A percentile compares a stretch with the other conserved stretches of the same genome.
phyloP scores from a whole-genome alignment of 306 rosid genomes.

The Acacia crassicarpa region DNA sequence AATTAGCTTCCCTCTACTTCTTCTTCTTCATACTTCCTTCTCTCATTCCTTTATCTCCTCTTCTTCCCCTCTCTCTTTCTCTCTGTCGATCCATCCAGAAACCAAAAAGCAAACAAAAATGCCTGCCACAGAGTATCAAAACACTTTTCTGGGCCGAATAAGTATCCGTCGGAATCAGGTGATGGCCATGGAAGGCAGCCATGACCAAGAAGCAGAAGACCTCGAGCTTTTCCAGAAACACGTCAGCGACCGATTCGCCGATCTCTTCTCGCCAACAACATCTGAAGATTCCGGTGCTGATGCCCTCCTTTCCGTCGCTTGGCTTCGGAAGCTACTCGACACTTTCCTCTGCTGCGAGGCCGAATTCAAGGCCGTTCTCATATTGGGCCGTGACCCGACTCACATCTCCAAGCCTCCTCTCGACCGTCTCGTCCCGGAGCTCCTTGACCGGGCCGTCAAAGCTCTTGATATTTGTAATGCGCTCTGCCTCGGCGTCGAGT shows the following conservation, averaged over 20 bases:
- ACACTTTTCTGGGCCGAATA: conserved; percentile 85
- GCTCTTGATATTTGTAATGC: conserved; percentile 88
- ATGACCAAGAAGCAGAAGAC: conserved; percentile 82
- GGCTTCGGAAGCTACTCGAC: conserved; percentile 80
- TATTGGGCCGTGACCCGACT: conserved; percentile 72
- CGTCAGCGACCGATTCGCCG: conserved; percentile 64
- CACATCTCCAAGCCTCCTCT: conserved; percentile 77
- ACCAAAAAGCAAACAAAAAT: conserved; percentile 23
- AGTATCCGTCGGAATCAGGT: conserved; percentile 92
- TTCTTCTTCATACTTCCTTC: neutral
- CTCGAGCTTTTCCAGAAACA: conserved; percentile 82
- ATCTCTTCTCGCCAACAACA: conserved; percentile 45
- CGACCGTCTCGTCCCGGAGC: conserved; percentile 72
- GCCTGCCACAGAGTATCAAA: conserved; percentile 80
- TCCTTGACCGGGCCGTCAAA: conserved; percentile 75
- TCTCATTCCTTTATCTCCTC: neutral
- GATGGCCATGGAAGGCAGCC: conserved; percentile 75
- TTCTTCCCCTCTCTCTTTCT: neutral
- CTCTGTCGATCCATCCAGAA: neutral
- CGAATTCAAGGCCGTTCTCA: conserved; percentile 78
- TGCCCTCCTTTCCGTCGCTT: conserved; percentile 58
- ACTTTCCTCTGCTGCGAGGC: conserved; percentile 88
- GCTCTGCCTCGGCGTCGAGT: conserved; percentile 68
- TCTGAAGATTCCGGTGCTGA: conserved; percentile 49
- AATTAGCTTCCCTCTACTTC: neutral